phyloP scores from a whole-genome alignment of 176 grass and related monocot species.

The Aegilops tauschii region DNA sequence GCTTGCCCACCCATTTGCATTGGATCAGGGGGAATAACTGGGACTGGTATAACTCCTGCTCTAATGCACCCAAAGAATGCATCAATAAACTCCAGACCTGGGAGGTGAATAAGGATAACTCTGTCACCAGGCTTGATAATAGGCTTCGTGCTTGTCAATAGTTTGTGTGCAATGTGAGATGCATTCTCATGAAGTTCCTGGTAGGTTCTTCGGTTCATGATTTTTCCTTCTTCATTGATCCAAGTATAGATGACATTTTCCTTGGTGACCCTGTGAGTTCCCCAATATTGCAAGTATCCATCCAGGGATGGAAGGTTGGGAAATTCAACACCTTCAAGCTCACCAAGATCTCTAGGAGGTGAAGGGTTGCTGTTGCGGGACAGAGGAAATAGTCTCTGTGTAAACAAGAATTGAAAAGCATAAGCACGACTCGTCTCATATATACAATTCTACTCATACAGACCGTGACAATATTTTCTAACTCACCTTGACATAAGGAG shows the following conservation, averaged over 20 bases:
- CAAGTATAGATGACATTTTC: slow-evolving; percentile 57
- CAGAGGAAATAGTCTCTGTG: slow-evolving; percentile 69
- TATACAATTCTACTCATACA: background rate
- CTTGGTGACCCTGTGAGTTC: slow-evolving; percentile 45
- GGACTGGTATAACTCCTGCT: slow-evolving; percentile 67
- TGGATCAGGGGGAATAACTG: slow-evolving; percentile 74
- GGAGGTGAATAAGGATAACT: slow-evolving; percentile 65
- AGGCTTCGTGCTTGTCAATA: slow-evolving; percentile 56
- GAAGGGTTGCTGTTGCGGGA: slow-evolving; percentile 30
- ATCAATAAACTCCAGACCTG: slow-evolving; percentile 74
- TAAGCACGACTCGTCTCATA: slow-evolving; percentile 2
- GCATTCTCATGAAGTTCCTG: slow-evolving; percentile 61
- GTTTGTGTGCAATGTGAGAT: slow-evolving; percentile 52
- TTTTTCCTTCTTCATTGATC: slow-evolving; percentile 68
- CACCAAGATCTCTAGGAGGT: slow-evolving; percentile 57
- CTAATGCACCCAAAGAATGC: slow-evolving; percentile 68
- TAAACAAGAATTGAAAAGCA: slow-evolving; percentile 29
- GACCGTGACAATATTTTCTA: background rate
- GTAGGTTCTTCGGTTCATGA: slow-evolving; percentile 63
- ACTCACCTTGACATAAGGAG: slow-evolving; percentile 72
- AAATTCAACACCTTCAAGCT: slow-evolving; percentile 61
- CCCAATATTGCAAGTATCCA: slow-evolving; percentile 70
- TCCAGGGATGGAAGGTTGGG: slow-evolving; percentile 56
- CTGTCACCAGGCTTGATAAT: slow-evolving; percentile 57
- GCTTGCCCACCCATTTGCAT: slow-evolving; percentile 62